A percentile compares a stretch with the other conserved stretches of the same genome.
These are phyloP conservation scores for Hypoxylon sp. DNA, from an alignment of 2,329 filamentous ascomycete genomes.

Conservation along the genomic window DNA sequence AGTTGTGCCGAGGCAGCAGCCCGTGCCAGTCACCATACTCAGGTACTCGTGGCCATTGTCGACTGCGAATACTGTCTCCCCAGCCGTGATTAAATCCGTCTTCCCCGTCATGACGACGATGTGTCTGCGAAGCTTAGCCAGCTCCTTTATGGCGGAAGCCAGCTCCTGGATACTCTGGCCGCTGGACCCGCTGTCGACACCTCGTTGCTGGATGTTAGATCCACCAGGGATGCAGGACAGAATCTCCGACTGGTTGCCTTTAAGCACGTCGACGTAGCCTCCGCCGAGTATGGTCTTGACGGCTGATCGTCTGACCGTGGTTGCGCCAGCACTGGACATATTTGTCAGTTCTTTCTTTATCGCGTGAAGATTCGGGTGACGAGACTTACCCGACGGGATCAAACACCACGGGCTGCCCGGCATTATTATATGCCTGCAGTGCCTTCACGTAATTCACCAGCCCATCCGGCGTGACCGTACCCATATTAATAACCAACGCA, in stretches of 20 bases:
- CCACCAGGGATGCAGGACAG: slow-evolving; percentile 72
- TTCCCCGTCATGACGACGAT: slow-evolving; percentile 87
- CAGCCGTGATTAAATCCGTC: slow-evolving; percentile 84
- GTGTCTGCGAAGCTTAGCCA: slow-evolving; percentile 78
- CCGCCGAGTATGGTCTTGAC: slow-evolving; percentile 78
- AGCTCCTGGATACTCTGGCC: slow-evolving; percentile 66
- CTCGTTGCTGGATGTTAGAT: slow-evolving; percentile 74
- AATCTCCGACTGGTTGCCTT: slow-evolving; percentile 95
- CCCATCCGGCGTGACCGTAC: slow-evolving; percentile 84
- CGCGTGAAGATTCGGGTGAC: not conserved
- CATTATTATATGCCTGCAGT: slow-evolving; percentile 83
- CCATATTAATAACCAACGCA: slow-evolving; percentile 93
- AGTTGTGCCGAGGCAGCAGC: slow-evolving; percentile 87
- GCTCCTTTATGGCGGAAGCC: slow-evolving; percentile 72
- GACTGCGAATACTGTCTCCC: slow-evolving; percentile 75
- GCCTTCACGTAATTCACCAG: slow-evolving; percentile 80
- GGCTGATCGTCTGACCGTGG: slow-evolving; percentile 77
- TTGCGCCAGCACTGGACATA: slow-evolving; percentile 78
- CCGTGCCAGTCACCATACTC: slow-evolving; percentile 81
- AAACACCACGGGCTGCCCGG: slow-evolving; percentile 81
- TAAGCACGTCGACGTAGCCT: slow-evolving; percentile 89
- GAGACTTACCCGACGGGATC: slow-evolving; percentile 84
- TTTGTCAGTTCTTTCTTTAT: slow-evolving; percentile 12
- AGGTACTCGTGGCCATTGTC: slow-evolving; percentile 83
- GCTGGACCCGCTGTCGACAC: slow-evolving; percentile 83